phyloP scores from a whole-genome alignment of 2,329 filamentous ascomycete species.

The Tolypocladium sp. region DNA sequence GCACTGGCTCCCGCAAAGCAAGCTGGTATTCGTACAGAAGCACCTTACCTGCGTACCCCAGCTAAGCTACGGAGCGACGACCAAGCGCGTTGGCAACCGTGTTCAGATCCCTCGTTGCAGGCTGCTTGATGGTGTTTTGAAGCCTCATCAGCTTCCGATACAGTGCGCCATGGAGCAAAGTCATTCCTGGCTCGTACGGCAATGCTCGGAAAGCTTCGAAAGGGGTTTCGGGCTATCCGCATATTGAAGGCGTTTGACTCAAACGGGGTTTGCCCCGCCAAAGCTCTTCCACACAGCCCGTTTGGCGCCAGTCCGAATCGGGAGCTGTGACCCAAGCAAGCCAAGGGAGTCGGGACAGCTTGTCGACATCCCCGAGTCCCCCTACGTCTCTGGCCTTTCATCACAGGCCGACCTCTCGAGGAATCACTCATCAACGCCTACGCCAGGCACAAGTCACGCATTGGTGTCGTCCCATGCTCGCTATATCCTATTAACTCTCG shows the following conservation, averaged over 20 bases:
- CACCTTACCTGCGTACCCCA: not conserved
- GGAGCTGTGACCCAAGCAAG: not conserved
- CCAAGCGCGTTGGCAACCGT: not conserved
- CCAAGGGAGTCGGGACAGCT: slow-evolving; percentile 2
- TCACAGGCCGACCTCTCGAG: not conserved
- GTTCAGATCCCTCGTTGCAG: not conserved
- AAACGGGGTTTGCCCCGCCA: not conserved
- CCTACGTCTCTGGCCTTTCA: not conserved
- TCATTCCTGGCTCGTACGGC: not conserved
- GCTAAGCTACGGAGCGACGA: not conserved
- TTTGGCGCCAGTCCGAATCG: not conserved
- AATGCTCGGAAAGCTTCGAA: not conserved
- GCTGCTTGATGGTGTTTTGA: not conserved
- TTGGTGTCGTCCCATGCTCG: not conserved
- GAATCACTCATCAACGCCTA: not conserved
- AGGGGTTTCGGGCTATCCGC: not conserved
- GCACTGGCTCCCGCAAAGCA: not conserved
- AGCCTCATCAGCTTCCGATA: not conserved
- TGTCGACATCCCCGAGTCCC: not conserved
- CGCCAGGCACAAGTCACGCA: not conserved
- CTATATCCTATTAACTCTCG: not conserved
- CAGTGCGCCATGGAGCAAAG: not conserved
- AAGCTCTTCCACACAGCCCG: not conserved
- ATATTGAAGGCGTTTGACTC: not conserved
- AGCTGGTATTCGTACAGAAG: too few species aligned